These are phyloP conservation scores for Leccinum sublutescens DNA, from an alignment of 768 basidiomycete genomes.

Conservation along the genomic window DNA sequence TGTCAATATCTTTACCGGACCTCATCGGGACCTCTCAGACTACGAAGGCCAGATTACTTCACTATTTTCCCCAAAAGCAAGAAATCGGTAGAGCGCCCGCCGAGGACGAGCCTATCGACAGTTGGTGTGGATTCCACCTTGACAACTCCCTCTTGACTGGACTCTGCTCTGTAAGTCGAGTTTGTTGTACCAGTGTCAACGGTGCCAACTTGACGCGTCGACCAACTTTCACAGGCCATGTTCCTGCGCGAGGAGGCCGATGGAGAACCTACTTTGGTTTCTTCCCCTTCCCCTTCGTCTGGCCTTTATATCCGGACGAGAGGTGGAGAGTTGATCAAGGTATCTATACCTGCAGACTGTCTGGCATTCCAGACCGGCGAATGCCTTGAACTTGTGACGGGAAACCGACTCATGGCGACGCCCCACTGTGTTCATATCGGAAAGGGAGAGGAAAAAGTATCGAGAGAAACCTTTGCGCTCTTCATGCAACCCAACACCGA, in stretches of 20 bases:
- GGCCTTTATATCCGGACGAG: slow-evolving; percentile 92
- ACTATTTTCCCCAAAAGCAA: slow-evolving; percentile 82
- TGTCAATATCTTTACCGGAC: slow-evolving; percentile 61
- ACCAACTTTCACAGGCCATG: slow-evolving; percentile 59
- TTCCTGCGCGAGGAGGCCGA: slow-evolving; percentile 58
- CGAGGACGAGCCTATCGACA: slow-evolving; percentile 72
- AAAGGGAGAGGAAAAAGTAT: slow-evolving; percentile 48
- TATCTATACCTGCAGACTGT: slow-evolving; percentile 80
- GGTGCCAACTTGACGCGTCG: slow-evolving; percentile 4
- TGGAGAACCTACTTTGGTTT: slow-evolving; percentile 46
- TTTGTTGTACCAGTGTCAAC: not conserved
- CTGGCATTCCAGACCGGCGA: slow-evolving; percentile 98
- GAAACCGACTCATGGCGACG: slow-evolving; percentile 78
- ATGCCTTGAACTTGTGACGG: slow-evolving; percentile 88
- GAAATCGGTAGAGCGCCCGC: slow-evolving; percentile 30
- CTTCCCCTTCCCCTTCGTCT: slow-evolving; percentile 70
- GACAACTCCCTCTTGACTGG: slow-evolving; percentile 93
- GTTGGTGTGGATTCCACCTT: slow-evolving; percentile 94
- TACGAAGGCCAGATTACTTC: slow-evolving; percentile 90
- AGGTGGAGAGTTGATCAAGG: slow-evolving; percentile 74
- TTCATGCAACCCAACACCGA: slow-evolving; percentile 89
- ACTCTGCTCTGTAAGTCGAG: slow-evolving; percentile 70
- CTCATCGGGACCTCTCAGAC: slow-evolving; percentile 78
- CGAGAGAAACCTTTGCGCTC: slow-evolving; percentile 85
- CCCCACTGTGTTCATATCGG: slow-evolving; percentile 92